Conservation (phyloP, 441 rosid genomes). For the Syzygium syzygioides region DNA sequence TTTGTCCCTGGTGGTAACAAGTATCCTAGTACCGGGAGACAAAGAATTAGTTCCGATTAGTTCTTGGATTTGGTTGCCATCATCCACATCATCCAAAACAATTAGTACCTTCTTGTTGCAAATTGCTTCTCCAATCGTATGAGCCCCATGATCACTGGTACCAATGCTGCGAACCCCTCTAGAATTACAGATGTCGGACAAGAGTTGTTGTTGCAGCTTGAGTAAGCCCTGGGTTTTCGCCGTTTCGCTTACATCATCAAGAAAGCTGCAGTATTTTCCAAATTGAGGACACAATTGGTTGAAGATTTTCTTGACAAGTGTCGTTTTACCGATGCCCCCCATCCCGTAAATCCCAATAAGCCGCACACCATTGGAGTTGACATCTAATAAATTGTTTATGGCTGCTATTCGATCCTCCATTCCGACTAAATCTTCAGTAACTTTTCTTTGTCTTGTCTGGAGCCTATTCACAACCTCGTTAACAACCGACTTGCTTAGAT, state of each 20-base stretch:
- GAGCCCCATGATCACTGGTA: rapidly evolving
- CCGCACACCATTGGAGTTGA: rapidly evolving
- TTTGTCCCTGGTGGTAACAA: neutral
- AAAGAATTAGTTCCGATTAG: neutral
- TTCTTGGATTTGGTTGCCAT: rapidly evolving
- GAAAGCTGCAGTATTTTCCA: neutral
- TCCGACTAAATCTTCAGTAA: neutral
- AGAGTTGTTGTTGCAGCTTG: rapidly evolving
- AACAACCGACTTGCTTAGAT: neutral
- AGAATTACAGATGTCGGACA: neutral
- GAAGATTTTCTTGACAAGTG: rapidly evolving
- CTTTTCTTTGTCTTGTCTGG: neutral
- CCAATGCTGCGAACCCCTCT: rapidly evolving
- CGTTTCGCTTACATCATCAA: rapidly evolving
- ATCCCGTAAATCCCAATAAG: neutral
- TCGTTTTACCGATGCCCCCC: neutral
- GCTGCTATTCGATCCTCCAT: neutral
- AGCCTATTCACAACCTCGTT: neutral
- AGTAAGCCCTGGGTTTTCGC: rapidly evolving
- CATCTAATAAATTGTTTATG: neutral
- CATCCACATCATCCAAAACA: neutral
- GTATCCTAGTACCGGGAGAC: neutral
- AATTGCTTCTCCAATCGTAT: rapidly evolving
- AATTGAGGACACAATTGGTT: rapidly evolving
- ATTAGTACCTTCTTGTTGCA: neutral